A percentile compares a stretch with the other conserved stretches of the same genome.
These are phyloP conservation scores for Hericium coralloides DNA, from an alignment of 768 basidiomycete genomes.

Conservation along the genomic window DNA sequence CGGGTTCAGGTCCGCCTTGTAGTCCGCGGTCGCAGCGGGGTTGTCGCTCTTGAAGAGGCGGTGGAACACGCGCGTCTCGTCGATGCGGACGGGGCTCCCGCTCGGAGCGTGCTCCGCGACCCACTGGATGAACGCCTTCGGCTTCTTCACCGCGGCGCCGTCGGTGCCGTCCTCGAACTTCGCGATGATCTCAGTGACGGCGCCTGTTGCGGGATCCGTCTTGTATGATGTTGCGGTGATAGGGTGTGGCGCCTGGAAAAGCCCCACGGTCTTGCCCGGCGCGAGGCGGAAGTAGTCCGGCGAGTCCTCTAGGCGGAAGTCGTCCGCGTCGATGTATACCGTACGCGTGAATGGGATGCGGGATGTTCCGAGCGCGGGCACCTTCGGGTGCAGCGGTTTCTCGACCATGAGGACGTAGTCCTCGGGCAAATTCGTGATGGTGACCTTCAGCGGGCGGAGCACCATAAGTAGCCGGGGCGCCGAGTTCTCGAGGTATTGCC, in stretches of 20 bases:
- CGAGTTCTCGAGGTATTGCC: slow-evolving; percentile 82
- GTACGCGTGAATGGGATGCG: slow-evolving; percentile 80
- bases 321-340: slow-evolving; percentile 87
- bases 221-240: slow-evolving; percentile 91
- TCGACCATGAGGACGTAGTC: slow-evolving; percentile 78
- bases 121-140: slow-evolving; percentile 96
- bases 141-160: slow-evolving; percentile 53
- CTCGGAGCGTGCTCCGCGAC: slow-evolving; percentile 77
- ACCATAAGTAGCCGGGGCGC: slow-evolving; percentile 91
- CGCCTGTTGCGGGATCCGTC: slow-evolving; percentile 60
- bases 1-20: slow-evolving; percentile 73
- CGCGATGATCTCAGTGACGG: slow-evolving; percentile 73
- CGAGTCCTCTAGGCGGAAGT: slow-evolving; percentile 87
- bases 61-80: slow-evolving; percentile 89
- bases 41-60: slow-evolving; percentile 92
- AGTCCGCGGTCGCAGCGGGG: slow-evolving; percentile 67
- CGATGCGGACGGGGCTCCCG: slow-evolving; percentile 74
- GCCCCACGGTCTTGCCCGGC: slow-evolving; percentile 93
- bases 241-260: slow-evolving; percentile 88
- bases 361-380: slow-evolving; percentile 76
- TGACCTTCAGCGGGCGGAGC: slow-evolving; percentile 81
- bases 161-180: slow-evolving; percentile 56
- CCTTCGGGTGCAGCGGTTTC: slow-evolving; percentile 92
- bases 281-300: slow-evolving; percentile 97
- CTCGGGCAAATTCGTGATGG: slow-evolving; percentile 83